Conservation (phyloP, 208 protist species). For the Leptomonas pyrrhocoris region DNA sequence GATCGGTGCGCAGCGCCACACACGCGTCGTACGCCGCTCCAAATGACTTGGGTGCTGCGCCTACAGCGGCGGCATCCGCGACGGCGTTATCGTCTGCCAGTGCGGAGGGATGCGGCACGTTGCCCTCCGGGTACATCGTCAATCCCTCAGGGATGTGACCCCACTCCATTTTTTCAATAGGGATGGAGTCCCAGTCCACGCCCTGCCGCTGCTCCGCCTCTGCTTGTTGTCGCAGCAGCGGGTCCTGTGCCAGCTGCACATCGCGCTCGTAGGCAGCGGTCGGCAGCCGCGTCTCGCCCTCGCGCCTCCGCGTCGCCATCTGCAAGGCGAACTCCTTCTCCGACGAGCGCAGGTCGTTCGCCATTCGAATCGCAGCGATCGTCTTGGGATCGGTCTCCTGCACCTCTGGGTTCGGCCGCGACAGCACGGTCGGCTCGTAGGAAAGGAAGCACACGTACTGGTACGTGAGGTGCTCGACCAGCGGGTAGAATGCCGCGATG, state of each 20-base stretch:
- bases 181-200: conserved; percentile 35
- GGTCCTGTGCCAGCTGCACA: conserved; percentile 10
- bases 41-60: conserved; percentile 27
- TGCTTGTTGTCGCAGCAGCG: neutral
- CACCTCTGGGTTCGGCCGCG: conserved; percentile 31
- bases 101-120: conserved; percentile 2
- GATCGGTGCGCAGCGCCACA: conserved; percentile 40
- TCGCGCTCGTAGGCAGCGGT: conserved; percentile 46
- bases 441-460: conserved; percentile 94
- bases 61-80: neutral
- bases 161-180: conserved; percentile 72
- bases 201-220: conserved; percentile 11
- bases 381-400: conserved; percentile 32
- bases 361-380: conserved; percentile 56
- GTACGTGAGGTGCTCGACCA: conserved; percentile 89
- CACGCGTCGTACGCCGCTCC: conserved; percentile 46
- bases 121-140: conserved; percentile 71
- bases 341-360: conserved; percentile 73
- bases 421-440: conserved; percentile 63
- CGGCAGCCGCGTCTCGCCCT: conserved; percentile 67
- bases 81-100: conserved; percentile 1
- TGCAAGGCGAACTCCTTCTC: conserved; percentile 71
- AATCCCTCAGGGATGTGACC: conserved; percentile 78
- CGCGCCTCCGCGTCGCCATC: conserved; percentile 56
- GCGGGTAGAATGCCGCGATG: conserved; percentile 80